Conservation (phyloP, 257 asterid genomes). For the Leptodermis oblonga region DNA sequence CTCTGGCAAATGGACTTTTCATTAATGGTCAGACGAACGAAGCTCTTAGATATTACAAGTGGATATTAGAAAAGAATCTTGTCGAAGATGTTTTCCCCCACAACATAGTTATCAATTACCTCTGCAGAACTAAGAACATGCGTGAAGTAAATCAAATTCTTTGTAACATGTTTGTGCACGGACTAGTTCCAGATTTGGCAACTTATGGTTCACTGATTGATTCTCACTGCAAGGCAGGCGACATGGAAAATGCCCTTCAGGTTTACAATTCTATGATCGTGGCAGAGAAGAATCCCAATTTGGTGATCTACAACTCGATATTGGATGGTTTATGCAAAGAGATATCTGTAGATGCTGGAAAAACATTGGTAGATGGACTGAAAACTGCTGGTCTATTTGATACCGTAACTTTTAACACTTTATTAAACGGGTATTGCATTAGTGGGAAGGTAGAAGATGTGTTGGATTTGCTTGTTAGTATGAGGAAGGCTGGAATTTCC, state of each 20-base stretch:
- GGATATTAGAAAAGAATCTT: constrained; percentile 36
- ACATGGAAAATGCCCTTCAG: constrained; percentile 35
- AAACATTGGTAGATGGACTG: constrained; percentile 39
- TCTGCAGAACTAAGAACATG: constrained; percentile 40
- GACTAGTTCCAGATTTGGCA: constrained; percentile 59
- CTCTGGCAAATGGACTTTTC: constrained; percentile 54
- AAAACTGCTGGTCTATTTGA: constrained; percentile 38
- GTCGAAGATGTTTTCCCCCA: constrained; percentile 45
- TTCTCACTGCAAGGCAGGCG: constrained; percentile 49
- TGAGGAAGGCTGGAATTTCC: constrained; percentile 46
- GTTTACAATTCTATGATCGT: constrained; percentile 49
- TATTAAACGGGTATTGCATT: constrained; percentile 54
- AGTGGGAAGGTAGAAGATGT: constrained; percentile 43
- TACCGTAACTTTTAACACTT: constrained; percentile 46
- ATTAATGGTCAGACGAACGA: constrained; percentile 41
- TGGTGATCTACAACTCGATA: constrained; percentile 61
- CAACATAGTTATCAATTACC: constrained; percentile 57
- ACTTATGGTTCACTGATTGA: constrained; percentile 68
- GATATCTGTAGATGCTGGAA: constrained; percentile 33
- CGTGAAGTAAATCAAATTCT: constrained; percentile 52
- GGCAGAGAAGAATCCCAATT: constrained; percentile 42
- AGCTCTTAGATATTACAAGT: constrained; percentile 44
- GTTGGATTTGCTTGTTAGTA: constrained; percentile 36
- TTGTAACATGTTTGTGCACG: constrained; percentile 67
- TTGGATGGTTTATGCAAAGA: constrained; percentile 64